Evolutionary conservation across 2,329 filamentous ascomycete genomes (phyloP).

Genomic region (Penicillium griseofulvum): DNA sequence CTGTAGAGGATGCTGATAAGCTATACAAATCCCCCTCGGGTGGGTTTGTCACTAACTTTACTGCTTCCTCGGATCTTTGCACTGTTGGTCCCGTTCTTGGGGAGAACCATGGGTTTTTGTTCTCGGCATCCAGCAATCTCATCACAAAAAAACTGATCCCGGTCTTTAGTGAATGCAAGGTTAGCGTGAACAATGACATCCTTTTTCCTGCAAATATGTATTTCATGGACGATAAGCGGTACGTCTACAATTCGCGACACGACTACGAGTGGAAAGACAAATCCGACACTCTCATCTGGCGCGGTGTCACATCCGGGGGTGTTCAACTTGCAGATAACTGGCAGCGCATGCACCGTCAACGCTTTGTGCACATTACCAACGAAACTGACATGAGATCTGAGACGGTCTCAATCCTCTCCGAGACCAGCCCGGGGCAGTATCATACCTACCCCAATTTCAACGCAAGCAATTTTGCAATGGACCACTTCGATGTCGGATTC

Average conservation of each 20-base stretch:
- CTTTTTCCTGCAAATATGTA: constrained; percentile 69
- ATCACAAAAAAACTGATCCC: constrained; percentile 52
- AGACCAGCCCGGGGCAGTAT: constrained; percentile 18
- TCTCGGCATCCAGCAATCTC: constrained; percentile 51
- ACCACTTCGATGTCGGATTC: constrained; percentile 41
- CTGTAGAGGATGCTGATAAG: constrained; percentile 49
- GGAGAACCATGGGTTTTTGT: constrained; percentile 62
- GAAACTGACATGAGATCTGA: constrained; percentile 28
- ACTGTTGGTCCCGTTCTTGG: constrained; percentile 64
- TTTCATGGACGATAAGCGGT: constrained; percentile 57
- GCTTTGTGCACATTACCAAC: constrained; percentile 38
- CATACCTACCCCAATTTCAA: constrained; percentile 6
- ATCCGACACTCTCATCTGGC: constrained; percentile 58
- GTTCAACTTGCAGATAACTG: constrained; percentile 47
- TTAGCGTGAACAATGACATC: constrained; percentile 68
- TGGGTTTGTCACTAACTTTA: constrained; percentile 63
- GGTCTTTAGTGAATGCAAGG: constrained; percentile 67
- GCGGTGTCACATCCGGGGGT: constrained; percentile 64
- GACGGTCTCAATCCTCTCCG: constrained; percentile 29
- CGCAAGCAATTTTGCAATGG: constrained; percentile 28
- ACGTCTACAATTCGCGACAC: constrained; percentile 55
- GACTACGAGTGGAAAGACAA: constrained; percentile 61
- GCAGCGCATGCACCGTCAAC: constrained; percentile 40
- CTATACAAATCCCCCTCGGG: constrained; percentile 50
- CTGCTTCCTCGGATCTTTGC: constrained; percentile 61